Evolutionary conservation across 345 rosid species (phyloP), one percentile per base, ranked within the genome.

Genomic region (Euphorbia pulcherrima): DNA sequence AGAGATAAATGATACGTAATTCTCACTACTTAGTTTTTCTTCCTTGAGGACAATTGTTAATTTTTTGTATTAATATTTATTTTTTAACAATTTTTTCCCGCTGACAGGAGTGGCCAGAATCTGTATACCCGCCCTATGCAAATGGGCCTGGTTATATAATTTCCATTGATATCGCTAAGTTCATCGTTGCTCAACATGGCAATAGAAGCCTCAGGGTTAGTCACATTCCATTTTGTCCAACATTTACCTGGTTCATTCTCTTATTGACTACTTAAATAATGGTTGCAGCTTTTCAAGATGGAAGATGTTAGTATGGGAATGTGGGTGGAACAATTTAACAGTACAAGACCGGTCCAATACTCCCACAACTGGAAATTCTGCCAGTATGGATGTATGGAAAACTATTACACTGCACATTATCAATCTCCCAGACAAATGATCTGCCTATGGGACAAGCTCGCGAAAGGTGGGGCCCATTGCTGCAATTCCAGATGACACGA

Each of bases 251-350:
- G 52, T 41, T 57, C 65, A 2, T 6, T 37, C n/a, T 63, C 18
- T 7, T 48, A 12, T 40, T 21, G 8, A 7, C 21, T 18, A 21
- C 54, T n/a, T 74, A 55, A 27, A 9, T 40, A 54, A 9, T 76
- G 67, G 51, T 69, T 68, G 66, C 88, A 88, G 96, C 87, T 89
- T 41, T 94, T 94, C 82, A 94, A 88, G 87, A 94, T 94, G 99
- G 96, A 94, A 82, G 92, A 94, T 83, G 97, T 91, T 65, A 94
- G 97, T 72, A 91, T 94, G 97, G 97, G 99, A 76, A 79, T 89
- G 92, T 94, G 99, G 99, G 89, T 94, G 48, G 89, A 87, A 85
- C 86, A 88, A 73, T 89, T 84, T 82, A 94, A 91, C 74, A 56
- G 84, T 30, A 51, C 92, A 0, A 65, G 37, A 2, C 41, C 87